Evolutionary conservation across 129 eudicot species (phyloP).

Genomic region (Apium graveolens): DNA sequence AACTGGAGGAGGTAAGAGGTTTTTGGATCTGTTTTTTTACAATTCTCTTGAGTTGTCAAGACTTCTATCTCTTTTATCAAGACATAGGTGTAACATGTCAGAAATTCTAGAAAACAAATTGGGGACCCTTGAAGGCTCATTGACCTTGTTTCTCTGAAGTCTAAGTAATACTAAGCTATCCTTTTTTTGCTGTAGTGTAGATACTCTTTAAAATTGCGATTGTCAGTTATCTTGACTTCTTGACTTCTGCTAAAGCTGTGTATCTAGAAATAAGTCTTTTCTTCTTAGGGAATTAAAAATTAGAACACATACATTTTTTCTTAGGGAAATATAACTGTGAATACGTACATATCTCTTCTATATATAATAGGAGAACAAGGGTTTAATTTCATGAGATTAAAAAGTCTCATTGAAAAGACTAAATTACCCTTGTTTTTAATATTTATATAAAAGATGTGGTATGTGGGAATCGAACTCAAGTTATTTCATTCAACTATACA

Average conservation of each 20-base stretch:
- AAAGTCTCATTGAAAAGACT: too few species aligned
- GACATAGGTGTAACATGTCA: not conserved
- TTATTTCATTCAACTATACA: too few species aligned
- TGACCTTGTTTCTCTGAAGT: not conserved
- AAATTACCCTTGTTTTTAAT: too few species aligned
- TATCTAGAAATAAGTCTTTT: not conserved
- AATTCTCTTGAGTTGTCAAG: not conserved
- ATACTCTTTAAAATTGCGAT: not conserved
- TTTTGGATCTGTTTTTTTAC: conserved; percentile 4
- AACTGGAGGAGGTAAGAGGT: conserved; percentile 58
- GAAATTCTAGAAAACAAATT: not conserved
- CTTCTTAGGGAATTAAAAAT: not conserved
- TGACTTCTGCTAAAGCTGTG: not conserved
- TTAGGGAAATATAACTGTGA: too few species aligned
- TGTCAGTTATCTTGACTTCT: not conserved
- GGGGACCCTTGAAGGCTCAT: not conserved
- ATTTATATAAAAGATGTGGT: too few species aligned
- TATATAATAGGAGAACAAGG: too few species aligned
- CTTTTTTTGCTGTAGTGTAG: not conserved
- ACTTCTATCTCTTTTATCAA: not conserved
- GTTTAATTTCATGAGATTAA: too few species aligned
- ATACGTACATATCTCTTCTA: too few species aligned
- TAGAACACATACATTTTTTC: not conserved
- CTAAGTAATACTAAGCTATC: not conserved
- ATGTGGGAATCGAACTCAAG: too few species aligned